Conservation (phyloP, 495 filamentous ascomycete species). For the Patellaria atrata region DNA sequence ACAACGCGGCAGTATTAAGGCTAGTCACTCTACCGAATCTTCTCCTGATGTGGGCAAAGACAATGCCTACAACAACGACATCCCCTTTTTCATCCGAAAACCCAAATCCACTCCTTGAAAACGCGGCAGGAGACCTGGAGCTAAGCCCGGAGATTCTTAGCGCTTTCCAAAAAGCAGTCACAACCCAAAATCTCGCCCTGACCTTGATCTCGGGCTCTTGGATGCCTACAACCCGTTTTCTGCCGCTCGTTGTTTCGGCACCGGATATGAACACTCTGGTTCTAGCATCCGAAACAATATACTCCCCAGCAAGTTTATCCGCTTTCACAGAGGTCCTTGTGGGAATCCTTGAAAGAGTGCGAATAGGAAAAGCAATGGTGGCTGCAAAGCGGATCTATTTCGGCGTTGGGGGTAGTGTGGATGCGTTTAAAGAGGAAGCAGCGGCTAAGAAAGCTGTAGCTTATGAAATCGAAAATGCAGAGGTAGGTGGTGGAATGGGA, state of each 20-base stretch:
- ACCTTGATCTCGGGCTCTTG: conserved; percentile 74
- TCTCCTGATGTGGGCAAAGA: conserved; percentile 61
- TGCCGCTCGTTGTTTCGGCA: conserved; percentile 10
- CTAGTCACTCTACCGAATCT: conserved; percentile 85
- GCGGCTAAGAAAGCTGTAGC: conserved; percentile 39
- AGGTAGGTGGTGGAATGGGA: conserved; percentile 35
- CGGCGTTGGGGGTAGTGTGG: conserved; percentile 84
- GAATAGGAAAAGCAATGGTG: conserved; percentile 50
- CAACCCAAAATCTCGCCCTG: conserved; percentile 41
- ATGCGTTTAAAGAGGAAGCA: conserved; percentile 64
- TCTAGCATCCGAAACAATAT: conserved; percentile 89
- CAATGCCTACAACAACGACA: conserved; percentile 21
- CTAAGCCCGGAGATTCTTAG: conserved; percentile 48
- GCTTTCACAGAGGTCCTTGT: conserved; percentile 64
- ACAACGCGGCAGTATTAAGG: conserved; percentile 72
- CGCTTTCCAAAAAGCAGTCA: conserved; percentile 47
- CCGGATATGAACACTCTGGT: conserved; percentile 37
- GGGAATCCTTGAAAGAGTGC: conserved; percentile 43
- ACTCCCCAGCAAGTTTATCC: conserved; percentile 59
- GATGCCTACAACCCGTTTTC: conserved; percentile 34
- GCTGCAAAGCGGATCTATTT: conserved; percentile 93
- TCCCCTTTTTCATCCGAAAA: conserved; percentile 12
- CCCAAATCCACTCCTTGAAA: conserved; percentile 10
- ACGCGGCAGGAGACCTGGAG: conserved; percentile 48
- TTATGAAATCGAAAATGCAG: conserved; percentile 32